Evolutionary conservation across 139 green algal species (phyloP).

Genomic region (Chlamydomonas sp.): DNA sequence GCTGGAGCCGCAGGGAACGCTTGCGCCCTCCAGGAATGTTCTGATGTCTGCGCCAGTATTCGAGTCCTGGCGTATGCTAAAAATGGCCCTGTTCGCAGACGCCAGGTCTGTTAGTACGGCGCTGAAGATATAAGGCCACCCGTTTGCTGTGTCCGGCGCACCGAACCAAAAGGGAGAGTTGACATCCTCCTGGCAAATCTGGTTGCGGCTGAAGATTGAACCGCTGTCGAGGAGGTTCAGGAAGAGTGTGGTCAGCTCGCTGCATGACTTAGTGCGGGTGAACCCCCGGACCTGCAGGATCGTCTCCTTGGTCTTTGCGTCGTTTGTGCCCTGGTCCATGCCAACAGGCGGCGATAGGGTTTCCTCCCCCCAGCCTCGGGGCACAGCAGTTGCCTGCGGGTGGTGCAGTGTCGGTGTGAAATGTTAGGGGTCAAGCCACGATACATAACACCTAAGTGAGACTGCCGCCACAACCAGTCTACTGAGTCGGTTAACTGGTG

Average conservation of each 20-base stretch:
- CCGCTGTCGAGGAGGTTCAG: slow-evolving; percentile 5
- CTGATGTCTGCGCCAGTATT: not conserved
- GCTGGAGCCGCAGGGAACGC: slow-evolving; percentile 12
- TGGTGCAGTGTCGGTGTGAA: too few relatives aligned
- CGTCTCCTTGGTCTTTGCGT: not conserved
- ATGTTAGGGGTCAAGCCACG: too few relatives aligned
- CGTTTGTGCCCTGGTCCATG: not conserved
- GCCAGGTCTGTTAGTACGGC: not conserved
- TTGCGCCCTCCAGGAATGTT: not conserved
- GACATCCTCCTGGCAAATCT: slow-evolving; percentile 2
- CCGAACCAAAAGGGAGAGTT: too few relatives aligned
- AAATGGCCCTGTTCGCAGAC: not conserved
- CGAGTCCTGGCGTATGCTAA: not conserved
- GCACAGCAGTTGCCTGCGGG: too few relatives aligned
- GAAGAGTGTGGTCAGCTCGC: not conserved
- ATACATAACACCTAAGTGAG: too few relatives aligned
- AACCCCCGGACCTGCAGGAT: slow-evolving; percentile 8
- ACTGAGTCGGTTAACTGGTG: too few relatives aligned
- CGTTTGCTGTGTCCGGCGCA: too few relatives aligned
- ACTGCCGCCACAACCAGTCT: too few relatives aligned
- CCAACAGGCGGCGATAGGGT: not conserved
- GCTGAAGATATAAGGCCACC: not conserved
- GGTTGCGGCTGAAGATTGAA: slow-evolving; percentile 14
- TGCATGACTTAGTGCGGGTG: not conserved
- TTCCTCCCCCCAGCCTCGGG: not conserved